Percentiles rank a stretch among this genome's conserved stretches.
Conservation (phyloP, 2,329 filamentous ascomycete genomes). For the Colletotrichum ledebouriae region DNA sequence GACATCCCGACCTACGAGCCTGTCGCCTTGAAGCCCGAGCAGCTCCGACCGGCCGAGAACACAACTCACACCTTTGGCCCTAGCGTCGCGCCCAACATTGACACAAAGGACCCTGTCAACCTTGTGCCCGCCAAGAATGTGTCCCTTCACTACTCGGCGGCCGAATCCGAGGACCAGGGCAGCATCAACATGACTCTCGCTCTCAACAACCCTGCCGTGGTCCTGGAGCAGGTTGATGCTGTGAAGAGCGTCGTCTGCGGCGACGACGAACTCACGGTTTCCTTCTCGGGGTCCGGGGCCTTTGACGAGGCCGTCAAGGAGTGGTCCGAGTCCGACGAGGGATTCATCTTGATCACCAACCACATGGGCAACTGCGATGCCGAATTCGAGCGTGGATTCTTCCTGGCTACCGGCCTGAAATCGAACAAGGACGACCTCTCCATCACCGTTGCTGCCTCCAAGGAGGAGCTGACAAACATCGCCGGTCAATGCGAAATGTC, state of each 20-base stretch:
- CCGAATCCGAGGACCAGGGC: constrained; percentile 37
- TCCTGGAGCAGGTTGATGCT: constrained; percentile 44
- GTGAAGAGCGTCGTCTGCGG: constrained; percentile 39
- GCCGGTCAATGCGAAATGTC: constrained; percentile 48
- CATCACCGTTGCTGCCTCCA: constrained; percentile 50
- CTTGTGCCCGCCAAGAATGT: constrained; percentile 43
- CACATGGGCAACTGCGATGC: constrained; percentile 56
- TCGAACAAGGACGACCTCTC: constrained; percentile 48
- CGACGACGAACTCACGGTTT: constrained; percentile 41
- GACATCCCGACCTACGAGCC: constrained; percentile 29
- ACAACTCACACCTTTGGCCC: constrained; percentile 43
- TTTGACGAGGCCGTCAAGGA: constrained; percentile 43
- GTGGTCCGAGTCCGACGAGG: constrained; percentile 41
- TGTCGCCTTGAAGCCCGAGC: constrained; percentile 29
- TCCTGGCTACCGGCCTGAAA: constrained; percentile 49
- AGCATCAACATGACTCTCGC: constrained; percentile 45
- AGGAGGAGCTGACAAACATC: constrained; percentile 51
- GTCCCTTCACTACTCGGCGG: constrained; percentile 41
- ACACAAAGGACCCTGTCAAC: constrained; percentile 41
- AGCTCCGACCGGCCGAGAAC: constrained; percentile 49
- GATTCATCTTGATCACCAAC: constrained; percentile 58
- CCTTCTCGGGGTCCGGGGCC: constrained; percentile 39
- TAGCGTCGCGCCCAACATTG: constrained; percentile 26
- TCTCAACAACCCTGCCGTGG: constrained; percentile 44
- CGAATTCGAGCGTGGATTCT: constrained; percentile 56